Evolutionary conservation across 176 grass and related monocot genomes (phyloP), one percentile per base, ranked within the genome.

Genomic region (Carex cristatella): DNA sequence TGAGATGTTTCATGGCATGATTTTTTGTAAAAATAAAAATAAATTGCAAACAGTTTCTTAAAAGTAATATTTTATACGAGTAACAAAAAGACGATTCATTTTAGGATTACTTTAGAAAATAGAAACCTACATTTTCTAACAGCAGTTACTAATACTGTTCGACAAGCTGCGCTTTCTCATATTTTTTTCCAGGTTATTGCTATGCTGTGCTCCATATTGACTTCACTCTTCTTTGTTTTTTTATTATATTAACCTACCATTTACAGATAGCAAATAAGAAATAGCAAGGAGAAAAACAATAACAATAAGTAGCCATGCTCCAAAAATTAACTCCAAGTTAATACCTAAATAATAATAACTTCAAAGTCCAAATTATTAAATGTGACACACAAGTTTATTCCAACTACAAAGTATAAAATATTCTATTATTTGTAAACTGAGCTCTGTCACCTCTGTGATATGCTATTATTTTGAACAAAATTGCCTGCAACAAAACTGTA

Each of bases 381-480:
- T 53, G 64, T 27, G 10, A 83, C 10, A 69, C 14, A 10, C 28
- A 69, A 10, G 30, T 69, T 31, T 83, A 83, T 8, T 66, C 23
- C 2, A 83, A 83, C 42, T 53, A 53, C 69, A 31, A 54, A 46
- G 56, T 83, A 83, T 67, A 1, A 32, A 81, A 23, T 23, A 23
- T 23, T 23, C 23, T 23, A 23, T 23, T 23, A 23, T 23, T 23
- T 23, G 30, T 4, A 58, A 69, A 82, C 19, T 65, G 33, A 44
- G 38, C 80, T 82, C 19, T 65, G 12, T 51, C 48, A 51, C 48
- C 48, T 51, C 48, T 18, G 42, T 23, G 2, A 51, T 16, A 49
- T 77, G 46, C 48, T 77, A 77, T 66, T 82, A 66, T 33, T 18
- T 67, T 4, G 80, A 82, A 63, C 57, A 83, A 83, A 83, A 83